Conservation (phyloP, 2,329 filamentous ascomycete species). For the Exophiala dermatitidis region DNA sequence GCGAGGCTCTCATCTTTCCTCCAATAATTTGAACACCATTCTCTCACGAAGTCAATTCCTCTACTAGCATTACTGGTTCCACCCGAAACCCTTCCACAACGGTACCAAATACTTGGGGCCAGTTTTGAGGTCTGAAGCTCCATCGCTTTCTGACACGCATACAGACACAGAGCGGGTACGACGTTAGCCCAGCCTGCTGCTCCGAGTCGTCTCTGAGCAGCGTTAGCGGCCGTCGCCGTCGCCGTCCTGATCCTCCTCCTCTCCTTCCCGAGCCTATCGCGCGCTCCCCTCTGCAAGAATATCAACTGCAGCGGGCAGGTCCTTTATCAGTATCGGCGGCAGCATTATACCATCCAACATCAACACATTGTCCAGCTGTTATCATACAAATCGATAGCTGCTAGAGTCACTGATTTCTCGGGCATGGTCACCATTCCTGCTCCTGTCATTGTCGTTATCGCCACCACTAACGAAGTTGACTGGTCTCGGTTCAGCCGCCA, state of each 20-base stretch:
- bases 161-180: background rate
- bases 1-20: slow-evolving; percentile 8
- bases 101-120: background rate
- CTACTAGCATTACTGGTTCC: slow-evolving; percentile 1
- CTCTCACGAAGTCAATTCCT: background rate
- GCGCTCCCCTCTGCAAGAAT: too few species aligned
- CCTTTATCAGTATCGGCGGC: background rate
- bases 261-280: too few species aligned
- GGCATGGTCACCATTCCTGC: background rate
- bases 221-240: too few species aligned
- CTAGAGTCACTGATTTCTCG: background rate
- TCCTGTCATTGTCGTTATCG: slow-evolving; percentile 7
- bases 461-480: slow-evolving; percentile 3
- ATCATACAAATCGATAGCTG: too few species aligned
- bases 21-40: slow-evolving; percentile 2
- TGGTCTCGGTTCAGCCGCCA: slow-evolving; percentile 1
- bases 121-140: background rate
- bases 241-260: too few species aligned
- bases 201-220: too few species aligned
- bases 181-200: background rate
- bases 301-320: too few species aligned
- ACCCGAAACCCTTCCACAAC: background rate
- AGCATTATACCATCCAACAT: too few species aligned
- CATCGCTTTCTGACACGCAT: background rate
- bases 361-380: too few species aligned